Conservation (phyloP, 345 rosid species). For the Salix koriyanagi region DNA sequence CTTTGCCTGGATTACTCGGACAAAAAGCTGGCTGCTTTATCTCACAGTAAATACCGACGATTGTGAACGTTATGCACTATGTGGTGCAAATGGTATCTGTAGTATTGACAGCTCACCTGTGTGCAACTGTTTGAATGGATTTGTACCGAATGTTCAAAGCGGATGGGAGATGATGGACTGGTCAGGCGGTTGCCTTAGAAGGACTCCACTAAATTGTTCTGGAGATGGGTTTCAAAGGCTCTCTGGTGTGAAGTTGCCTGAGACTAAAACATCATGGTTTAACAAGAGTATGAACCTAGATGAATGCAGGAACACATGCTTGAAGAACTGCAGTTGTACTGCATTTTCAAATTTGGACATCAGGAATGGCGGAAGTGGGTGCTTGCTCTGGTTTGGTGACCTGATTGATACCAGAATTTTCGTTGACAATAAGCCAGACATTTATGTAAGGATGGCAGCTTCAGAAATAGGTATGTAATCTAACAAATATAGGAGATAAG, state of each 20-base stretch:
- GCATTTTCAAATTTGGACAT: too few relatives aligned
- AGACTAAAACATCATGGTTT: conserved; percentile 2
- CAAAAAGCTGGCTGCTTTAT: not conserved
- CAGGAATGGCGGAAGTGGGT: too few relatives aligned
- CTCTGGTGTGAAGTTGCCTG: conserved; percentile 7
- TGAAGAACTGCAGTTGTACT: too few relatives aligned
- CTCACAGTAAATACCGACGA: not conserved
- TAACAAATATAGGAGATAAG: too few relatives aligned
- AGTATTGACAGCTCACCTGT: not conserved
- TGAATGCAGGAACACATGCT: not conserved
- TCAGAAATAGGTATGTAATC: too few relatives aligned
- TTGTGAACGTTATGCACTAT: not conserved
- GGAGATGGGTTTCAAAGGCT: conserved; percentile 15
- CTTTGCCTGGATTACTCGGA: not conserved
- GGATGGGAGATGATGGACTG: not conserved
- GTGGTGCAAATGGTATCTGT: not conserved
- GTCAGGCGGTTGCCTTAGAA: conserved; percentile 1
- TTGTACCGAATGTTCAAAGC: not conserved
- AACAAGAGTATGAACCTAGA: conserved; percentile 1
- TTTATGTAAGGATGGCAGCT: not conserved
- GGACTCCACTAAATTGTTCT: not conserved
- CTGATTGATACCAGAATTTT: conserved; percentile 6
- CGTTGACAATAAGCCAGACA: not conserved
- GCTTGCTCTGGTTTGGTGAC: conserved; percentile 5
- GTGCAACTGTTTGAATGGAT: conserved; percentile 2